Percentiles rank a stretch among this genome's conserved stretches.
These are phyloP conservation scores for Xylaria nigripes DNA, from an alignment of 495 filamentous ascomycete species.

Conservation along the genomic window DNA sequence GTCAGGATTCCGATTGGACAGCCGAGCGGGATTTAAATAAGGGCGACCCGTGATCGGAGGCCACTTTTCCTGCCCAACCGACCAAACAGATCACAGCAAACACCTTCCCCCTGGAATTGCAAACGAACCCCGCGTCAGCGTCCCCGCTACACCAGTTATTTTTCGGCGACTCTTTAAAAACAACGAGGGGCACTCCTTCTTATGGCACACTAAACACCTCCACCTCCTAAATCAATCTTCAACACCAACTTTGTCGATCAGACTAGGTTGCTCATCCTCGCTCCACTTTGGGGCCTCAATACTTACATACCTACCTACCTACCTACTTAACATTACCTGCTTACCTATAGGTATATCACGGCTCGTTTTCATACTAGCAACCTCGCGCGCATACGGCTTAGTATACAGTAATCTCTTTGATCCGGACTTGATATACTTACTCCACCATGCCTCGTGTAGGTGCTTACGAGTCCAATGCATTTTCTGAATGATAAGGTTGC, in stretches of 20 bases:
- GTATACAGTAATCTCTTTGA: not conserved
- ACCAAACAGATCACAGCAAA: not conserved
- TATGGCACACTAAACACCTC: too few relatives aligned
- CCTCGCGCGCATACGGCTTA: not conserved
- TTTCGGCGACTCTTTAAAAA: conserved; percentile 4
- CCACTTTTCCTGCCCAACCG: not conserved
- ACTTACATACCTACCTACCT: not conserved
- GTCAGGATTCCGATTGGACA: not conserved
- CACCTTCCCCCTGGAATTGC: not conserved
- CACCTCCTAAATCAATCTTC: not conserved
- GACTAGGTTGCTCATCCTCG: conserved; percentile 8
- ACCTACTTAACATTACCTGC: too few relatives aligned
- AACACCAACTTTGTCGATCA: conserved; percentile 1
- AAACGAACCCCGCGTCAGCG: conserved; percentile 4
- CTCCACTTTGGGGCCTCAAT: conserved; percentile 4
- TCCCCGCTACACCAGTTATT: conserved; percentile 6
- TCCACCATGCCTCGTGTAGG: conserved; percentile 30
- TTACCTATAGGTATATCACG: too few relatives aligned
- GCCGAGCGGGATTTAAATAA: conserved; percentile 10
- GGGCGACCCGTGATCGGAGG: not conserved
- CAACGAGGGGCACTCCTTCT: conserved; percentile 9
- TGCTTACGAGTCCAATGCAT: not conserved
- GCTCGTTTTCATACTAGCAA: not conserved
- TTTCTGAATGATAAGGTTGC: not conserved
- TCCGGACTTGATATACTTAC: not conserved